Conservation (phyloP, 768 basidiomycete species). For the Tylopilus vinaceipallidus region DNA sequence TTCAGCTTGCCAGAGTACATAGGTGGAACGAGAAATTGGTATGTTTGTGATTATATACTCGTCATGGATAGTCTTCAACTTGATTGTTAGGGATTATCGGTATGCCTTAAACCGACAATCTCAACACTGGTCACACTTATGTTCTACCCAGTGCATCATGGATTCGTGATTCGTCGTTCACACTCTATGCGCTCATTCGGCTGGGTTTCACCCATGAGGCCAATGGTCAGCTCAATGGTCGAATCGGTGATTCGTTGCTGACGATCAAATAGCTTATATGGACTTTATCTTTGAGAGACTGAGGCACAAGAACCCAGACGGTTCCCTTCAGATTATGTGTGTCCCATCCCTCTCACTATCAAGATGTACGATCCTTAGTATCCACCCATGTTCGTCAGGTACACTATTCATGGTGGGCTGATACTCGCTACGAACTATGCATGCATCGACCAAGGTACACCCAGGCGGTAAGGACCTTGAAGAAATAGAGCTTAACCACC, state of each 20-base stretch:
- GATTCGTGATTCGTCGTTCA: slow-evolving; percentile 97
- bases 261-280: slow-evolving; percentile 62
- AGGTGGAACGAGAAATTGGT: slow-evolving; percentile 90
- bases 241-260: not conserved
- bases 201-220: slow-evolving; percentile 94
- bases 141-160: slow-evolving; percentile 59
- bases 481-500: slow-evolving; percentile 79
- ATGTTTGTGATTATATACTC: slow-evolving; percentile 14
- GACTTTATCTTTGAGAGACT: slow-evolving; percentile 88
- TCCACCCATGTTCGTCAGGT: slow-evolving; percentile 33
- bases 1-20: slow-evolving; percentile 93
- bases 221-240: slow-evolving; percentile 50
- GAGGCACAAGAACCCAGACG: slow-evolving; percentile 82
- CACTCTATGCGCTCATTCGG: slow-evolving; percentile 89
- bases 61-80: not conserved
- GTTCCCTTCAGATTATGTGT: slow-evolving; percentile 90
- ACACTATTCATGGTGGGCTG: slow-evolving; percentile 81
- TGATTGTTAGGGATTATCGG: slow-evolving; percentile 58
- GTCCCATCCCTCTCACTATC: not conserved
- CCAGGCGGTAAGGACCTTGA: slow-evolving; percentile 74
- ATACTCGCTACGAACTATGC: not conserved
- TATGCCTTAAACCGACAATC: slow-evolving; percentile 20
- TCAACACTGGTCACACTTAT: not conserved
- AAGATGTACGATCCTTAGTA: not conserved
- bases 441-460: not conserved